Base-by-base conservation (phyloP, 768 basidiomycete species). In the Boletus edulis region DNA sequence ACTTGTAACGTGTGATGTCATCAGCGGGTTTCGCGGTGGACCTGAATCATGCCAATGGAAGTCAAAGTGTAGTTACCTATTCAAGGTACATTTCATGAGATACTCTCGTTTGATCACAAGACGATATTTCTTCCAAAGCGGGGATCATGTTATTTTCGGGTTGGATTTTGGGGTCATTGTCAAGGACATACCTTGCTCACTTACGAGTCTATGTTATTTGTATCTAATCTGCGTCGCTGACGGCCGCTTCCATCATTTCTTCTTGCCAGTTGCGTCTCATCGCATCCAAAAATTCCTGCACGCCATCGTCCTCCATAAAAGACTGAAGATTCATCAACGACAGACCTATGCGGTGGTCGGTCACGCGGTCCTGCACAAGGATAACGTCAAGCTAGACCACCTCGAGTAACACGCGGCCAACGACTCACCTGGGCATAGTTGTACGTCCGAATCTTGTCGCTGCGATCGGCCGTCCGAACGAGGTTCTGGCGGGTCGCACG, bases 401-500 rank as follows among this genome's bases (percentile, higher is more conserved):
- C 2, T 9, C 27, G 3, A 9, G 9, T 7, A 13, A 8, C 11
- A 31, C 10, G 5, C 10, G 13, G 40, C 2, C 14, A 18, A 13
- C 20, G 8, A 51, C 57, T 38, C 46, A 81, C 92, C 78, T 94
- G 94, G 1, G 92, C 83, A 69, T 87, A 95, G 64, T 97, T 98
- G 72, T 98, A 98, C 5, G 97, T 98, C 57, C 97, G 76, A 54
- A 98, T 89, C 69, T 98, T 98, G 66, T 98, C 94, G 61, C 91
- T 92, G 20, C 97, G 76, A 66, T 95, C 94, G 2, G 86, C 86
- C 0, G 87, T 85, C 41, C 84, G 82, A 10, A 98, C 86, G 4
- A 98, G 85, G 57, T 75, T 85, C 34, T 83, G 77, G 13, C 94
- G 78, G 4, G 80, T 80, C 0, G 83, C 83, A 18, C 94, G 84